phyloP scores from a whole-genome alignment of 768 basidiomycete species.

The Leccinellum rugosiceps region DNA sequence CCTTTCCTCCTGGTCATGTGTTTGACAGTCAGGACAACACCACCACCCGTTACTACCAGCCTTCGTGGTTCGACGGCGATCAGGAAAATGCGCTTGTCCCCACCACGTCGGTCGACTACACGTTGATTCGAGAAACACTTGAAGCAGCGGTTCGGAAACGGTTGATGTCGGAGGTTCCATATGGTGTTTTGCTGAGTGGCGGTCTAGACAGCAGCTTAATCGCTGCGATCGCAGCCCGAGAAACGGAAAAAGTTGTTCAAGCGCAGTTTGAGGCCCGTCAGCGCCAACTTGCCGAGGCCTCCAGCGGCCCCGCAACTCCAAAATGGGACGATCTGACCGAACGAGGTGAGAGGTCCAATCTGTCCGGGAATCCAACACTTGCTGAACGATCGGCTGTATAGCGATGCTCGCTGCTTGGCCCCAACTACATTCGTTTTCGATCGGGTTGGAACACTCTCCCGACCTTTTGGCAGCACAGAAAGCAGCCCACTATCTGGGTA shows the following conservation, averaged over 20 bases:
- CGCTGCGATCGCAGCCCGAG: constrained; percentile 89
- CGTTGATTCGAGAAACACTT: constrained; percentile 70
- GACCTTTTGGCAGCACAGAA: constrained; percentile 93
- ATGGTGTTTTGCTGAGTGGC: constrained; percentile 92
- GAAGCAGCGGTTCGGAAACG: constrained; percentile 93
- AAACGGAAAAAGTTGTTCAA: constrained; percentile 87
- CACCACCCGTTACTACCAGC: constrained; percentile 81
- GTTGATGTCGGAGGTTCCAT: constrained; percentile 97
- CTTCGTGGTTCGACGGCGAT: constrained; percentile 89
- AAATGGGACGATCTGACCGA: constrained; percentile 44
- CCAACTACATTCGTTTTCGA: constrained; percentile 94
- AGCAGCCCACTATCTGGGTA: constrained; percentile 90
- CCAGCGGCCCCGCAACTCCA: constrained; percentile 59
- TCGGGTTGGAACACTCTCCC: constrained; percentile 92
- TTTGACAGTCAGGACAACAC: constrained; percentile 83
- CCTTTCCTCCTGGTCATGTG: constrained; percentile 97
- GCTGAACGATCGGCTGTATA: constrained; percentile 25
- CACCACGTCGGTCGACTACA: constrained; percentile 59
- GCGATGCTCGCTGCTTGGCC: constrained; percentile 88
- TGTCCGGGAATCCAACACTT: neutral
- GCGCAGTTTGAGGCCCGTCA: constrained; percentile 73
- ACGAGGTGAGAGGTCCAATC: constrained; percentile 42
- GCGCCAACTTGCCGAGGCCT: constrained; percentile 49
- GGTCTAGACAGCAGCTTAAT: constrained; percentile 96
- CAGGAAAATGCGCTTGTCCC: constrained; percentile 58